Conservation (phyloP, 2,329 filamentous ascomycete species). For the Fusarium sp. region DNA sequence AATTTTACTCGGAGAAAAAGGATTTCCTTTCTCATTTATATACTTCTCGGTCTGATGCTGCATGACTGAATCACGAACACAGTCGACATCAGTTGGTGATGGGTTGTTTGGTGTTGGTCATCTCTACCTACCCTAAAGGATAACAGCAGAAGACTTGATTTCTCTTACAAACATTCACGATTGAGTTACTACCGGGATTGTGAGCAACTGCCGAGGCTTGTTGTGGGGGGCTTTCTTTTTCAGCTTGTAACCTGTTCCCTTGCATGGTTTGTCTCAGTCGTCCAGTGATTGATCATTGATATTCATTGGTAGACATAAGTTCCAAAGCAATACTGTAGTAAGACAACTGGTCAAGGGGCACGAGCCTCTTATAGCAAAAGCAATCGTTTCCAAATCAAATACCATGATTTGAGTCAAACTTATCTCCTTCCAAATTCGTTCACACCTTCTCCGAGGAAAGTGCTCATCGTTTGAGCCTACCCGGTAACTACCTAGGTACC, state of each 20-base stretch:
- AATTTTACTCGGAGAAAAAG: neutral
- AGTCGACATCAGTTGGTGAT: constrained; percentile 8
- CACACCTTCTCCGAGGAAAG: neutral
- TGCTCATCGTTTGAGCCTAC: neutral
- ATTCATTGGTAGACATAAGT: neutral
- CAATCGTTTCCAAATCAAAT: neutral
- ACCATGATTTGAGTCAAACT: neutral
- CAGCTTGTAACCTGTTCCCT: neutral
- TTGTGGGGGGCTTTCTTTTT: neutral
- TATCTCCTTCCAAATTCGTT: neutral
- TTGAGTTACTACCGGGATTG: no score
- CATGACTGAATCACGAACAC: constrained; percentile 5
- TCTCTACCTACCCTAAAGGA: neutral
- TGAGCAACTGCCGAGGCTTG: neutral
- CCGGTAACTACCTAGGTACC: neutral
- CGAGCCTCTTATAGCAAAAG: neutral
- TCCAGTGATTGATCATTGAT: neutral
- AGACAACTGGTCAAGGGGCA: neutral
- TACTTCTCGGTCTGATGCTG: neutral
- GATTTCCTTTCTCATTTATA: neutral
- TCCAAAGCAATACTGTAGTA: neutral
- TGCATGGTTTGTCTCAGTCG: neutral
- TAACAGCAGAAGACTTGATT: neutral
- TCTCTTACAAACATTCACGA: neutral
- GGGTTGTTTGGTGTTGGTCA: constrained; percentile 10